A percentile compares a stretch with the other conserved stretches of the same genome.
Conservation (phyloP, 2,329 filamentous ascomycete species). For the Fusarium domesticum region DNA sequence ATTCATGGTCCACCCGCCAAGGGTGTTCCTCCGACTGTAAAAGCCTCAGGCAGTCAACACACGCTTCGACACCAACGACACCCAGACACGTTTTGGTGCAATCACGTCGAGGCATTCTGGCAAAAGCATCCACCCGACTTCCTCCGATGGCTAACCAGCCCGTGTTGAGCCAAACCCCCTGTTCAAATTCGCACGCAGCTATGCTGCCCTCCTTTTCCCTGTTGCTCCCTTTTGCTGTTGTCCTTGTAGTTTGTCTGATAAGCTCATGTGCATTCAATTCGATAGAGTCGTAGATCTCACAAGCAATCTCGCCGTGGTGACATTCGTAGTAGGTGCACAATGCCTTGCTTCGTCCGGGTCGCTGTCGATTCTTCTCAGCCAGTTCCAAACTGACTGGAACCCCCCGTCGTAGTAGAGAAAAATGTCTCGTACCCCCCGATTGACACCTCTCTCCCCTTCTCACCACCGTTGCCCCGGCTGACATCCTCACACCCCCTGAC, state of each 20-base stretch:
- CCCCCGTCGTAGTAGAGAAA: too few species aligned
- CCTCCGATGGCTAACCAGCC: slow-evolving; percentile 33
- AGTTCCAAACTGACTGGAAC: too few species aligned
- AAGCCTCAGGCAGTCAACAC: slow-evolving; percentile 34
- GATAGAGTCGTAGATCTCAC: too few species aligned
- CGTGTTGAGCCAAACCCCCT: slow-evolving; percentile 25
- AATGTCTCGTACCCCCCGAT: slow-evolving; percentile 31
- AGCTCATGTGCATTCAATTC: too few species aligned
- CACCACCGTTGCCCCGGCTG: slow-evolving; percentile 36
- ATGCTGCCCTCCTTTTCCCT: slow-evolving; percentile 3
- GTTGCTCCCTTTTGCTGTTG: slow-evolving; percentile 3
- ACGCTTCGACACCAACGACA: slow-evolving; percentile 6
- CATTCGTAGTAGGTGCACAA: too few species aligned
- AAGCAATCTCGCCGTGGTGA: too few species aligned
- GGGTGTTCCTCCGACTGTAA: slow-evolving; percentile 30
- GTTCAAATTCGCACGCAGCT: slow-evolving; percentile 29
- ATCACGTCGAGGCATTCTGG: slow-evolving; percentile 29
- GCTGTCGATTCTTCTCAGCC: slow-evolving; percentile 23
- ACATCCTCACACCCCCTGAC: slow-evolving; percentile 33
- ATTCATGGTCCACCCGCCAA: slow-evolving; percentile 36
- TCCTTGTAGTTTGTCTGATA: background rate
- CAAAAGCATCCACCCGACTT: slow-evolving; percentile 35
- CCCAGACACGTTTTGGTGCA: slow-evolving; percentile 17
- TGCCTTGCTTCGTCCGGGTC: too few species aligned
- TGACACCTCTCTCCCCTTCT: slow-evolving; percentile 26